phyloP scores from a whole-genome alignment of 306 rosid species.

The Cucumis cinereus region DNA sequence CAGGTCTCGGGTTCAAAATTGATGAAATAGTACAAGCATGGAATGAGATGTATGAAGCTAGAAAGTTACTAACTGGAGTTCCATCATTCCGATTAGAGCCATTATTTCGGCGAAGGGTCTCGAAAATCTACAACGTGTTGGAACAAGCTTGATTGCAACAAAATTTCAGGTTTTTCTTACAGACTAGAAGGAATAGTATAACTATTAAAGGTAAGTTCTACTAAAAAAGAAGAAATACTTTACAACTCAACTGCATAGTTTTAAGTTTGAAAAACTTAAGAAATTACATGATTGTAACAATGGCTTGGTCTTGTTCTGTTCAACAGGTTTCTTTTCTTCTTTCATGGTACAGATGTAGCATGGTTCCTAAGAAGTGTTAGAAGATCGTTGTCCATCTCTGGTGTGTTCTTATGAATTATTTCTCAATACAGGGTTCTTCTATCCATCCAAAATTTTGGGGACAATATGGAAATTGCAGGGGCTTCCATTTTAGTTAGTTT shows the following conservation, averaged over 20 bases:
- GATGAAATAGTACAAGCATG: constrained; percentile 83
- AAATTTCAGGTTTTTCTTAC: background rate
- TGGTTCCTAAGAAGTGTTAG: background rate
- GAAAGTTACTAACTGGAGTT: constrained; percentile 52
- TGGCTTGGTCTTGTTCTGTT: background rate
- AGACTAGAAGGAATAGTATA: background rate
- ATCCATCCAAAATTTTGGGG: background rate
- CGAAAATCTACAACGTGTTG: constrained; percentile 52
- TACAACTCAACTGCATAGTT: background rate
- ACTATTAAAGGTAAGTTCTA: background rate
- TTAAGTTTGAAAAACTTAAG: background rate
- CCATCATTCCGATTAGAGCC: constrained; percentile 78
- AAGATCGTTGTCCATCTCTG: background rate
- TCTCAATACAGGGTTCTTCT: background rate
- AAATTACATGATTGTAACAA: background rate
- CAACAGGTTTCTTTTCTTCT: constrained; percentile 3
- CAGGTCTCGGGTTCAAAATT: constrained; percentile 70
- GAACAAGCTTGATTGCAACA: constrained; percentile 34
- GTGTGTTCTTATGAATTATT: background rate
- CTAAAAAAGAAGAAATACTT: background rate
- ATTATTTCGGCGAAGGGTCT: constrained; percentile 60
- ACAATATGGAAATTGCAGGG: constrained; percentile 4
- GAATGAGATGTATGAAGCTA: constrained; percentile 86
- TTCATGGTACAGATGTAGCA: background rate
- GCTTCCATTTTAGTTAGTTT: constrained; percentile 5